Base-by-base conservation (phyloP, 2,329 filamentous ascomycete genomes). In the Ophiostoma tasmaniense region DNA sequence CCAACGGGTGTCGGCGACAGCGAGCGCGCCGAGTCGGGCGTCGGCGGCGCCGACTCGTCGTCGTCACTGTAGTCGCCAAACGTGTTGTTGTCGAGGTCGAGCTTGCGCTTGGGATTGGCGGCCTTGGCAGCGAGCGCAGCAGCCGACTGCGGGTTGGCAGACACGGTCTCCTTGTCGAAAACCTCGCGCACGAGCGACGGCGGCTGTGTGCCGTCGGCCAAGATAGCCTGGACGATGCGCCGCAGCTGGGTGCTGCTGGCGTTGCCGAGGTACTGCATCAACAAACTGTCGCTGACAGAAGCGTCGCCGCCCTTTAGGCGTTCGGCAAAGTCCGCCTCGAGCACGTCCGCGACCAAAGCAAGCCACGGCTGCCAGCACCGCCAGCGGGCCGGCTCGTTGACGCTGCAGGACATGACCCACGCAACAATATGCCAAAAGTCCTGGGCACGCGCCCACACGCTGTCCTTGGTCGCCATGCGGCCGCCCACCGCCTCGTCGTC, bases 351-450 rank as follows among this genome's bases (percentile, higher is more conserved):
- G 83, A 97, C 90, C 71, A 90, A 88, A 42, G 89, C 85, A 17
- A 98, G 81, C 90, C 92, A 97, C 8, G 87, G 79, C 73, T 84
- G 87, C 93, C 93, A 98, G 75, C 88, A 85, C 66, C 83, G 84
- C 94, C 95, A 98, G 25, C 94, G 85, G 55, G 85, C 83, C 1
- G 87, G 87, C 73, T 94, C 83, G 39, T 85, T 77, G 1, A 90
- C 84, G 67, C 92, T 93, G 79, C 94, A 98, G 76, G 94, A 95
- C 77, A 98, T 93, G 0, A 91, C 90, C 95, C 95, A 98, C 3
- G 94, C 95, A 0, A 95, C 84, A 0, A 91, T 86, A 59, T 88
- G 85, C 92, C 95, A 99, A 74, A 98, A 96, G 75, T 96, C 92
- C 71, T 91, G 88, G 0, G 90, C 91, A n/a, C 86, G 85, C 20